These are phyloP conservation scores for Crotalaria pallida DNA, from an alignment of 306 rosid species.

Conservation along the genomic window DNA sequence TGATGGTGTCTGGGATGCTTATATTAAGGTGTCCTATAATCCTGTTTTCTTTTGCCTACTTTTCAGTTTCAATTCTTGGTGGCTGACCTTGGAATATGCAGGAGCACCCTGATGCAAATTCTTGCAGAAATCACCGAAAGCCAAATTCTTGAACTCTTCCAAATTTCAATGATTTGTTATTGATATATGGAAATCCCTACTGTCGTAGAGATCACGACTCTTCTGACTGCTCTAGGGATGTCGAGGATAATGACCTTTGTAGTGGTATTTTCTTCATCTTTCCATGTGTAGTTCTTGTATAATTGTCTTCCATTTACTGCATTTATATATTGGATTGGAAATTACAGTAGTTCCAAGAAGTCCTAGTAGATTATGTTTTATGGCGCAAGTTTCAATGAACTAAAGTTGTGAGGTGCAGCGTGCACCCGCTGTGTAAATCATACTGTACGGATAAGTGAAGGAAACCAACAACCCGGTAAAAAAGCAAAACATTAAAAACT, in stretches of 20 bases:
- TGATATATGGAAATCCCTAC: slow-evolving; percentile 40
- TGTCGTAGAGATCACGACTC: not conserved
- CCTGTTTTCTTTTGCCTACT: slow-evolving; percentile 16
- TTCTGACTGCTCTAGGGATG: slow-evolving; percentile 22
- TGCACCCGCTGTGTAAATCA: too few relatives aligned
- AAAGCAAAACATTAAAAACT: too few relatives aligned
- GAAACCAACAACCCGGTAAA: too few relatives aligned
- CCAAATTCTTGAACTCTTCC: slow-evolving; percentile 57
- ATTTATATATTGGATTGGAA: not conserved
- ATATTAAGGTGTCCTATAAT: slow-evolving; percentile 40
- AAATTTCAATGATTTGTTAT: slow-evolving; percentile 47
- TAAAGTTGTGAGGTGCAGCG: too few relatives aligned
- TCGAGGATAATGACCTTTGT: slow-evolving; percentile 20
- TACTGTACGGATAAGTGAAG: too few relatives aligned
- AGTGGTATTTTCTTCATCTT: slow-evolving; percentile 28
- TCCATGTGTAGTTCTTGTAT: not conserved
- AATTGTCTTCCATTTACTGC: not conserved
- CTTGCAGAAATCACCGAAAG: slow-evolving; percentile 27
- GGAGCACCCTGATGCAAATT: slow-evolving; percentile 48
- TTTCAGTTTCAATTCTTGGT: not conserved
- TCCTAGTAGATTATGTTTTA: not conserved
- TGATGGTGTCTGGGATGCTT: slow-evolving; percentile 49
- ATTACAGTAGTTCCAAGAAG: not conserved
- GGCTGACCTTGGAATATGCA: slow-evolving; percentile 27
- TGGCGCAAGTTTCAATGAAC: too few relatives aligned